Conservation (phyloP, 805 yeast genomes). For the Yamadazyma insecticola region DNA sequence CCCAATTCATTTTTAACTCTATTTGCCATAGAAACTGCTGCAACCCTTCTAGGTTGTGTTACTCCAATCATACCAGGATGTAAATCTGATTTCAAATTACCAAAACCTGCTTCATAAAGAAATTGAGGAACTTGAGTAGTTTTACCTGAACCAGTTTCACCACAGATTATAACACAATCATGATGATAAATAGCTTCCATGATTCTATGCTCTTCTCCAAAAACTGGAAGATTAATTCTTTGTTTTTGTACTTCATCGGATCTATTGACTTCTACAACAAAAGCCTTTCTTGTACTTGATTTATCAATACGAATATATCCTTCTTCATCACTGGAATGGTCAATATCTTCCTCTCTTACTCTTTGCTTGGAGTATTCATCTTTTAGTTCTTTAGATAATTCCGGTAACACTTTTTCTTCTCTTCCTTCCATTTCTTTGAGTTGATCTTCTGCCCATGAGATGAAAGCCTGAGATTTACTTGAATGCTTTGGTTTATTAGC, state of each 20-base stretch:
- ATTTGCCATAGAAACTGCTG: slow-evolving; percentile 86
- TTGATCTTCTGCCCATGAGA: slow-evolving; percentile 83
- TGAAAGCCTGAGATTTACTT: slow-evolving; percentile 52
- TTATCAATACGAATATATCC: slow-evolving; percentile 56
- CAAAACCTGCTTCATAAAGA: slow-evolving; percentile 88
- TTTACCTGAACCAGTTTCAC: slow-evolving; percentile 98
- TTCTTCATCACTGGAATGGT: slow-evolving; percentile 63
- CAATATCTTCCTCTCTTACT: slow-evolving; percentile 66
- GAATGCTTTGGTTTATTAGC: slow-evolving; percentile 42
- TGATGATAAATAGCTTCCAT: slow-evolving; percentile 96
- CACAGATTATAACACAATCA: slow-evolving; percentile 87
- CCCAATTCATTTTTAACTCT: slow-evolving; percentile 79
- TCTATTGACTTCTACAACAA: slow-evolving; percentile 65
- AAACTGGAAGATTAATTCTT: slow-evolving; percentile 79
- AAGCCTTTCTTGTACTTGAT: slow-evolving; percentile 51
- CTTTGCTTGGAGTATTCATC: slow-evolving; percentile 41
- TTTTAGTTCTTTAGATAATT: slow-evolving; percentile 45
- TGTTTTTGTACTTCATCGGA: slow-evolving; percentile 59
- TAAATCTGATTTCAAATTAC: slow-evolving; percentile 49
- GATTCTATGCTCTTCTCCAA: slow-evolving; percentile 82
- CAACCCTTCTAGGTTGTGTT: slow-evolving; percentile 94
- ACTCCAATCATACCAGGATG: slow-evolving; percentile 92
- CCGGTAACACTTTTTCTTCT: slow-evolving; percentile 42
- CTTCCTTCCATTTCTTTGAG: slow-evolving; percentile 62
- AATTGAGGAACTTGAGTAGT: slow-evolving; percentile 98